These are phyloP conservation scores for Kalanchoe fedtschenkoi DNA, from an alignment of 164 flowering plant genomes.

Conservation along the genomic window DNA sequence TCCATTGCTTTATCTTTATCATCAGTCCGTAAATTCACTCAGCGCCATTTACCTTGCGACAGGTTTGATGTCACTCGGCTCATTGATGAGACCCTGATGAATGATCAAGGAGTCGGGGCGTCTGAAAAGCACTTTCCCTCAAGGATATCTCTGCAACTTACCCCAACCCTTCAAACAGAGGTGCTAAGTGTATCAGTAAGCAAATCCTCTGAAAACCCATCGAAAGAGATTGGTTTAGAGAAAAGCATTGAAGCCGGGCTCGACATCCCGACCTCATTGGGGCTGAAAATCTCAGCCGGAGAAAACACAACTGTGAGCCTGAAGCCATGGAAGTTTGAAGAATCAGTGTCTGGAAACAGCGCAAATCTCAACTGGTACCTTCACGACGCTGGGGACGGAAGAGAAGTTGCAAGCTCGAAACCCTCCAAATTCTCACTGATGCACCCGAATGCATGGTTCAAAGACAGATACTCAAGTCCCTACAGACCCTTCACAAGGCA, in stretches of 20 bases:
- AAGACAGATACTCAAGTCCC: constrained; percentile 59
- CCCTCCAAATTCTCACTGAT: constrained; percentile 51
- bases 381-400: constrained; percentile 61
- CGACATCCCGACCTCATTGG: constrained; percentile 41
- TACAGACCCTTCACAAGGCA: constrained; percentile 71
- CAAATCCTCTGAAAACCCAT: constrained; percentile 81
- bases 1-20: background rate
- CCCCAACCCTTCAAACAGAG: constrained; percentile 57
- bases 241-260: constrained; percentile 47
- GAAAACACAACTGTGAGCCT: constrained; percentile 47
- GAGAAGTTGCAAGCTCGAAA: constrained; percentile 65
- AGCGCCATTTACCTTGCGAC: too few relatives aligned
- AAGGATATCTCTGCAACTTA: constrained; percentile 57
- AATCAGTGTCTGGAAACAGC: constrained; percentile 53
- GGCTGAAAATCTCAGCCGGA: constrained; percentile 42
- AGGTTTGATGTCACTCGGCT: constrained; percentile 65
- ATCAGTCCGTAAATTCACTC: background rate
- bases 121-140: constrained; percentile 90
- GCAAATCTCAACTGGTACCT: constrained; percentile 71
- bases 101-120: constrained; percentile 52
- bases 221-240: constrained; percentile 44
- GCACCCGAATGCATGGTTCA: constrained; percentile 77
- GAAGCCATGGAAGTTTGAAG: constrained; percentile 92
- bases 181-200: constrained; percentile 61
- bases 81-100: constrained; percentile 45